Percentiles rank a stretch among this genome's conserved stretches.
These are phyloP conservation scores for Quercus ilex DNA, from an alignment of 306 rosid species.

Conservation along the genomic window DNA sequence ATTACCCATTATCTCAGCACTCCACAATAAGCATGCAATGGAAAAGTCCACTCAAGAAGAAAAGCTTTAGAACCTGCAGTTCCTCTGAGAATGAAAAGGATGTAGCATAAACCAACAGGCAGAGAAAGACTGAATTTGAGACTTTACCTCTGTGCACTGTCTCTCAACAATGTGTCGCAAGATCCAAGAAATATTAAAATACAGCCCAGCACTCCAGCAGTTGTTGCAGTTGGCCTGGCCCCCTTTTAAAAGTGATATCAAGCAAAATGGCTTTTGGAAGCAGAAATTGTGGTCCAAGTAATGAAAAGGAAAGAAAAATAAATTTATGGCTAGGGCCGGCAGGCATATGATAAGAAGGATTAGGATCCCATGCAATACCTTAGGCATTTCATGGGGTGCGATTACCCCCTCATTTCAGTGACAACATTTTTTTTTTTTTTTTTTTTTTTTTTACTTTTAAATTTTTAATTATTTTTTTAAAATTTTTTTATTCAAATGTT, in stretches of 20 bases:
- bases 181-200: conserved; percentile 60
- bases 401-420: too few relatives aligned
- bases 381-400: too few relatives aligned
- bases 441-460: too few relatives aligned
- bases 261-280: conserved; percentile 4
- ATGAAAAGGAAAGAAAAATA: too few relatives aligned
- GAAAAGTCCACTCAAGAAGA: conserved; percentile 26
- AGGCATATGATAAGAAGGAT: too few relatives aligned
- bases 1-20: conserved; percentile 19
- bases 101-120: conserved; percentile 33
- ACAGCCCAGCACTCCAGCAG: conserved; percentile 20
- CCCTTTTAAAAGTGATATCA: conserved; percentile 20
- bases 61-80: conserved; percentile 38
- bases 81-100: conserved; percentile 51
- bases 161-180: conserved; percentile 32
- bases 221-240: conserved; percentile 25
- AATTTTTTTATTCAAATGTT: too few relatives aligned
- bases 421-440: too few relatives aligned
- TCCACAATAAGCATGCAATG: conserved; percentile 16
- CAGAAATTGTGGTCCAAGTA: conserved; percentile 22
- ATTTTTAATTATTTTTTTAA: too few relatives aligned
- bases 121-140: conserved; percentile 32
- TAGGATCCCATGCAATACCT: too few relatives aligned
- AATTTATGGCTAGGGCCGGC: too few relatives aligned
- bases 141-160: conserved; percentile 22